Percentiles rank a stretch among this genome's conserved stretches.
Conservation (phyloP, 495 filamentous ascomycete species). For the Hypoxylon fragiforme region DNA sequence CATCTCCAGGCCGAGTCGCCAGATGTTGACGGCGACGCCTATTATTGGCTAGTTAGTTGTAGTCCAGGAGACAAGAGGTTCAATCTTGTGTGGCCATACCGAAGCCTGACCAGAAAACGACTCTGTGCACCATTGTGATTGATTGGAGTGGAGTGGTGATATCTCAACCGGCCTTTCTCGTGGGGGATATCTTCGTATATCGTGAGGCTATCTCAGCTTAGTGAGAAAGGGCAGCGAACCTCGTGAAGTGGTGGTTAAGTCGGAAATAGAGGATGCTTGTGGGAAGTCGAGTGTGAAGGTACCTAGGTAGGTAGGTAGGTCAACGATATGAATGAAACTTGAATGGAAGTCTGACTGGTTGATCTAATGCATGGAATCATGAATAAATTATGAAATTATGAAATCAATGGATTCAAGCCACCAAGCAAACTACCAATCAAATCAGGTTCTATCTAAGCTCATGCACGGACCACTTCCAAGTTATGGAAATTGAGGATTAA, state of each 20-base stretch:
- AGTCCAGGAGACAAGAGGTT: conserved; percentile 7
- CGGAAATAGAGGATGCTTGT: no score
- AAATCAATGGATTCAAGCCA: no score
- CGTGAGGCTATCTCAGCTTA: no score
- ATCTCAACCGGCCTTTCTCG: conserved; percentile 18
- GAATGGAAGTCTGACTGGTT: conserved; percentile 6
- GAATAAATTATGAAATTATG: no score
- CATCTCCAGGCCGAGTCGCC: conserved; percentile 98
- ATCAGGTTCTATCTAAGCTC: conserved; percentile 15
- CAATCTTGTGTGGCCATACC: conserved; percentile 59
- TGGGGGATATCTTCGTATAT: no score
- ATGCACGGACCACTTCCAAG: conserved; percentile 25
- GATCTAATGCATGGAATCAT: no score
- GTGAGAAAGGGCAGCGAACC: no score
- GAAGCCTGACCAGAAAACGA: conserved; percentile 97
- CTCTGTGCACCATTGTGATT: conserved; percentile 63
- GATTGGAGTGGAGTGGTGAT: conserved; percentile 11
- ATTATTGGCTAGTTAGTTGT: conserved; percentile 8
- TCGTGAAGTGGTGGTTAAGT: no score
- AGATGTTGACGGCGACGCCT: conserved; percentile 89
- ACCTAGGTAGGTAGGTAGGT: no score
- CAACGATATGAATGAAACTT: no score
- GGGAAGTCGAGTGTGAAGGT: no score
- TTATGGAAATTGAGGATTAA: not conserved
- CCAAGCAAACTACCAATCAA: conserved; percentile 28